Percentiles rank a stretch among this genome's conserved stretches.
These are phyloP conservation scores for Rhizoclosmatium globosum DNA, from an alignment of 192 early-diverging fungal genomes.

Conservation along the genomic window DNA sequence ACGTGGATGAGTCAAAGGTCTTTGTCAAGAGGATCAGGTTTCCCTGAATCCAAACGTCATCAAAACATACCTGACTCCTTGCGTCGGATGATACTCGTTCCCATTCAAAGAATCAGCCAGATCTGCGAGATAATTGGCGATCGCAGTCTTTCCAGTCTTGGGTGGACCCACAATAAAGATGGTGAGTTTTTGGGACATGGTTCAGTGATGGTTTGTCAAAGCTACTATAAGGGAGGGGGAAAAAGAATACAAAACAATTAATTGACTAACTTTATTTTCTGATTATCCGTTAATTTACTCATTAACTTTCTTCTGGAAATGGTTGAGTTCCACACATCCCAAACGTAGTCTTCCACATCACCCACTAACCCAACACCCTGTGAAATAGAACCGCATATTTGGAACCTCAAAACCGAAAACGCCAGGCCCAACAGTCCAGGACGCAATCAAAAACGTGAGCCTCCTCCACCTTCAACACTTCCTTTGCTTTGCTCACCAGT, in stretches of 20 bases:
- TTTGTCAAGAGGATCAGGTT: not conserved
- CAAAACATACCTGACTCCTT: slow-evolving; percentile 49
- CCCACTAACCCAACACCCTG: not conserved
- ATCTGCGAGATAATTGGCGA: slow-evolving; percentile 56
- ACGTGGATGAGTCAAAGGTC: not conserved
- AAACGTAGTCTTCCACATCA: not conserved
- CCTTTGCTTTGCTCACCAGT: slow-evolving; percentile 7
- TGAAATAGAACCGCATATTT: slow-evolving; percentile 84
- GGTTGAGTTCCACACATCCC: not conserved
- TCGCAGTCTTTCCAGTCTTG: slow-evolving; percentile 52
- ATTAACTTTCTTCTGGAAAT: no score
- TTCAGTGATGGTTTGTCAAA: not conserved
- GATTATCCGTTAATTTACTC: no score
- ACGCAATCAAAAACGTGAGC: slow-evolving; percentile 80
- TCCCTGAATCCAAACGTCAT: not conserved
- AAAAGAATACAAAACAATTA: no score
- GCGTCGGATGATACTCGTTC: slow-evolving; percentile 54
- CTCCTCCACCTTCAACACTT: not conserved
- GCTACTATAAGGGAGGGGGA: no score
- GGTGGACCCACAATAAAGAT: slow-evolving; percentile 54
- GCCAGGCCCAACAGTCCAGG: slow-evolving; percentile 86
- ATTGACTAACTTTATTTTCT: no score
- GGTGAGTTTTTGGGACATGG: slow-evolving; percentile 44
- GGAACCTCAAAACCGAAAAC: slow-evolving; percentile 83
- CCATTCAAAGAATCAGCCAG: slow-evolving; percentile 46